A percentile compares a stretch with the other conserved stretches of the same genome.
Conservation (phyloP, 1,284 basidiomycete genomes). For the Abortiporus biennis region DNA sequence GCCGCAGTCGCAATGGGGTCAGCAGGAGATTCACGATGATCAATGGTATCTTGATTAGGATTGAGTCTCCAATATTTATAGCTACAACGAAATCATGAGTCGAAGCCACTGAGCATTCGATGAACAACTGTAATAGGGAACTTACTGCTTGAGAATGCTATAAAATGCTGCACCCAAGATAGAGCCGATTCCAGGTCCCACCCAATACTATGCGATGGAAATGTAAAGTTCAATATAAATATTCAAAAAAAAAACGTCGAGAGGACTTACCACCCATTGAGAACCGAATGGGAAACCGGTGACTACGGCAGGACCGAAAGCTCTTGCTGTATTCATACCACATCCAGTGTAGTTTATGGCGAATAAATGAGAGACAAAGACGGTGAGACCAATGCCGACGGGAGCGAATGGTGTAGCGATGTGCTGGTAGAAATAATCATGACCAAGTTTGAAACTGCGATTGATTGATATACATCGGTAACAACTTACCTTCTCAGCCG, state of each 20-base stretch:
- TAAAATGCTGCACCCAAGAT: slow-evolving; percentile 55
- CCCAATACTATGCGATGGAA: slow-evolving; percentile 46
- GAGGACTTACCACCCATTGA: slow-evolving; percentile 62
- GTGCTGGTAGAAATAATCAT: slow-evolving; percentile 33
- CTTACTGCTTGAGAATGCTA: slow-evolving; percentile 49
- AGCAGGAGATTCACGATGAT: slow-evolving; percentile 31
- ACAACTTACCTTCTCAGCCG: slow-evolving; percentile 59
- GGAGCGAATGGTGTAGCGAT: slow-evolving; percentile 69
- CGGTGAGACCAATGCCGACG: slow-evolving; percentile 64
- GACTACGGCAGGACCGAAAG: slow-evolving; percentile 72
- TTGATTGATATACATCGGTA: too few species aligned
- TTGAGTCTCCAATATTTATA: slow-evolving; percentile 46
- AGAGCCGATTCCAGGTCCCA: slow-evolving; percentile 57
- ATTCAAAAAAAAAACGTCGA: too few species aligned
- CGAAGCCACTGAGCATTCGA: neutral
- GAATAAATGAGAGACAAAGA: slow-evolving; percentile 62
- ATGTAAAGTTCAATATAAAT: too few species aligned
- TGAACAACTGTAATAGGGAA: slow-evolving; percentile 9
- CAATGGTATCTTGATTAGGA: slow-evolving; percentile 43
- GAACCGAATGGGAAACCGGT: slow-evolving; percentile 44
- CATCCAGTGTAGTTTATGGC: slow-evolving; percentile 54
- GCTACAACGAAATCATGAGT: too few species aligned
- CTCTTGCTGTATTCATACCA: slow-evolving; percentile 65
- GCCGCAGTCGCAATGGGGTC: too few species aligned
- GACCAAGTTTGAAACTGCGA: neutral